A percentile compares a stretch with the other conserved stretches of the same genome.
phyloP scores from a whole-genome alignment of 208 protist genomes.

The Acanthamoeba comandoni region DNA sequence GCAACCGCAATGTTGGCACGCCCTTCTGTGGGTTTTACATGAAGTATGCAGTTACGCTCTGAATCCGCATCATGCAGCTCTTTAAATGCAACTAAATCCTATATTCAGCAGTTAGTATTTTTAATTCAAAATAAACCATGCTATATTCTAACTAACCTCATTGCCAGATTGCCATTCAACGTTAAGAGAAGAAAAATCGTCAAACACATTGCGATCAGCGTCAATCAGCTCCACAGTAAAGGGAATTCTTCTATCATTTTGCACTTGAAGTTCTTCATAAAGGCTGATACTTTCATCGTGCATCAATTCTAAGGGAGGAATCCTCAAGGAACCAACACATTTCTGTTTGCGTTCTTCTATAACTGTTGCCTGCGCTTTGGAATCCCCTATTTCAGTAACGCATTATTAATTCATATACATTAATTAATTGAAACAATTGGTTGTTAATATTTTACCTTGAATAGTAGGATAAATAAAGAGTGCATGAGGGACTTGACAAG shows the following conservation, averaged over 20 bases:
- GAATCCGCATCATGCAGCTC: no score
- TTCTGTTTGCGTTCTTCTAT: constrained; percentile 60
- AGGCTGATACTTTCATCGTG: constrained; percentile 26
- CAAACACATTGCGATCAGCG: constrained; percentile 31
- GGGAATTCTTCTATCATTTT: constrained; percentile 10
- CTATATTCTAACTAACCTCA: no score
- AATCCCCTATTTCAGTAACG: background rate
- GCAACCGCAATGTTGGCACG: no score
- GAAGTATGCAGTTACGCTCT: no score
- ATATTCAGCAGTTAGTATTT: no score
- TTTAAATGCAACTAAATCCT: no score
- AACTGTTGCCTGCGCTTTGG: background rate
- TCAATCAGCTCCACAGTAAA: constrained; percentile 37
- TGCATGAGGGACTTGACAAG: constrained; percentile 44
- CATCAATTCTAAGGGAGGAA: constrained; percentile 61
- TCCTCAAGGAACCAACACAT: constrained; percentile 47
- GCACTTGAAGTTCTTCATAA: background rate
- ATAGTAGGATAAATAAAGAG: constrained; percentile 36
- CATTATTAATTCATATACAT: no score
- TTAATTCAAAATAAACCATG: no score
- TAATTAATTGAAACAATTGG: background rate
- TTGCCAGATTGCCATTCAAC: constrained; percentile 21
- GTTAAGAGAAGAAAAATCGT: constrained; percentile 55
- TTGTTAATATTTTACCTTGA: background rate
- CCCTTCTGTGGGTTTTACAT: no score